These are phyloP conservation scores for Diversispora epigaea DNA, from an alignment of 192 early-diverging fungal species.

Conservation along the genomic window DNA sequence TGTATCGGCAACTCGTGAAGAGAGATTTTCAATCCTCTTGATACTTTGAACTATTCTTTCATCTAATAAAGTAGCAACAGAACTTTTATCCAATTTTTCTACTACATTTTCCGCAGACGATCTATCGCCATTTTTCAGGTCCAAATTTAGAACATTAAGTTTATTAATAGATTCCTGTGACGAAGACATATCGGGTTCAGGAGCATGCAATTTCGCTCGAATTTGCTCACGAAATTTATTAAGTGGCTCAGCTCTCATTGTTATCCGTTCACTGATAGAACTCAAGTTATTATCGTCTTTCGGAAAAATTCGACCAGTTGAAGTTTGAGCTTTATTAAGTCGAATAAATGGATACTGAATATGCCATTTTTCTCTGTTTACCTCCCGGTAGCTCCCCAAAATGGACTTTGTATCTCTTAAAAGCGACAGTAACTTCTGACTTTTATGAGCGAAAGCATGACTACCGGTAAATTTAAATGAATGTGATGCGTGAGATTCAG, in stretches of 20 bases:
- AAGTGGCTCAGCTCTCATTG: neutral
- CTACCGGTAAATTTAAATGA: neutral
- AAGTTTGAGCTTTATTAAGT: too few relatives aligned
- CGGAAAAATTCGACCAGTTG: too few relatives aligned
- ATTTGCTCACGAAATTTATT: neutral
- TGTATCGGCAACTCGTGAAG: slow-evolving; percentile 83
- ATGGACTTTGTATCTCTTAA: neutral
- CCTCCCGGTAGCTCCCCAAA: neutral
- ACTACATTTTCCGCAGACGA: slow-evolving; percentile 55
- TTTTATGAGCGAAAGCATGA: neutral
- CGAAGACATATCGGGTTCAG: slow-evolving; percentile 8
- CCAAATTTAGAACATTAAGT: slow-evolving; percentile 65
- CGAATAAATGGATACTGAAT: neutral
- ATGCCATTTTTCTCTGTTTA: neutral
- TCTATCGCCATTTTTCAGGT: slow-evolving; percentile 67
- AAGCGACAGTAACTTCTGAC: neutral
- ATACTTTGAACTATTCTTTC: slow-evolving; percentile 63
- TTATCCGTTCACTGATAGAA: too few relatives aligned
- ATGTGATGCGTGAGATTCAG: neutral
- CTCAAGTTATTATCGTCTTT: too few relatives aligned
- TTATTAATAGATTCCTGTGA: slow-evolving; percentile 45
- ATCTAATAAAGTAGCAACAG: slow-evolving; percentile 71
- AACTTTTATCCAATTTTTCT: slow-evolving; percentile 64
- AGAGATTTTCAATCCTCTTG: slow-evolving; percentile 79
- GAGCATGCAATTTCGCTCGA: neutral